Conservation (phyloP, 306 rosid species). For the Cucumis melo region DNA sequence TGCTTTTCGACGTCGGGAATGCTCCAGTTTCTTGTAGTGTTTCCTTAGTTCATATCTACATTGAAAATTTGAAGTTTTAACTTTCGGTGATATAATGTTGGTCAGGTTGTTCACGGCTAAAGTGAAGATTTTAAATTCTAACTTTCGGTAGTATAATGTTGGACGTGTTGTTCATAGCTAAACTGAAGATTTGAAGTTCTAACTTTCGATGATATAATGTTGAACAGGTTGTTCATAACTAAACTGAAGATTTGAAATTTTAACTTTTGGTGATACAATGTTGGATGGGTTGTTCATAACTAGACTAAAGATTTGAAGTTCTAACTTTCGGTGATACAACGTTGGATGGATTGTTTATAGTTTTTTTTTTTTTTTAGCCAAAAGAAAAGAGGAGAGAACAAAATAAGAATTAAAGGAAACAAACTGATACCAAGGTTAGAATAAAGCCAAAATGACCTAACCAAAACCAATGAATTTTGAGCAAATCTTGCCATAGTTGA, state of each 20-base stretch:
- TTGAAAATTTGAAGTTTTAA: too few relatives aligned
- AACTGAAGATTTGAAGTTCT: neutral
- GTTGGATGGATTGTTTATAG: neutral
- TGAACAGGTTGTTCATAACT: neutral
- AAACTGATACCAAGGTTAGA: neutral
- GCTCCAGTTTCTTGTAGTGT: too few relatives aligned
- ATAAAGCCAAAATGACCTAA: constrained; percentile 8
- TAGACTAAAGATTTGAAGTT: too few relatives aligned
- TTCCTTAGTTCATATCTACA: neutral
- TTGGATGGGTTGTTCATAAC: neutral
- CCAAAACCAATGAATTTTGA: neutral
- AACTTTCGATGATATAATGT: neutral
- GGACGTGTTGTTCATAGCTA: neutral
- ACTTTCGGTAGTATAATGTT: neutral
- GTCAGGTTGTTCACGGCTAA: too few relatives aligned
- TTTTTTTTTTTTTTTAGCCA: neutral
- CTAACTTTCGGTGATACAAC: neutral
- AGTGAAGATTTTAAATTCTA: neutral
- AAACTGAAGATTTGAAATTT: too few relatives aligned
- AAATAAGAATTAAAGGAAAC: neutral
- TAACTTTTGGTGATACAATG: neutral
- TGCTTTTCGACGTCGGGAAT: too few relatives aligned
- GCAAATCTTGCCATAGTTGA: neutral
- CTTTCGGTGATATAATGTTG: neutral
- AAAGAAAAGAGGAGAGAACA: neutral